Percentiles rank a stretch among this genome's conserved stretches.
Evolutionary conservation across 257 asterid genomes (phyloP).

Genomic region (Capsicum baccatum): DNA sequence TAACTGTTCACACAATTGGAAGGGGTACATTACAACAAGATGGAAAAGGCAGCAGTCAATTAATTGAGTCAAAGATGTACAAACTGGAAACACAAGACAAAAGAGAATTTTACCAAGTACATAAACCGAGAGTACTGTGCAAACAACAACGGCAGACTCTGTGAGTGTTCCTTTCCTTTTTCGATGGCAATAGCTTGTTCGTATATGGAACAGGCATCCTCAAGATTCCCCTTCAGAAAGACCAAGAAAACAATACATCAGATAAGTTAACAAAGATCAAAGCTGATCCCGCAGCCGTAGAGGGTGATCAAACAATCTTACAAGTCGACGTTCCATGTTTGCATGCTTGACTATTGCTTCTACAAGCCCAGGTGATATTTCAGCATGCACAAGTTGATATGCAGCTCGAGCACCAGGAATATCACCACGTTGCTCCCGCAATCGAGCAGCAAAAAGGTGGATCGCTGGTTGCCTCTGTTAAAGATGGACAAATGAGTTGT

Average conservation of each 20-base stretch:
- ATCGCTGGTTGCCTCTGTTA: conserved; percentile 96
- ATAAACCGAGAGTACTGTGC: conserved; percentile 94
- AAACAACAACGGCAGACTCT: conserved; percentile 75
- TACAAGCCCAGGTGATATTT: conserved; percentile 93
- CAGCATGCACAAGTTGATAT: conserved; percentile 89
- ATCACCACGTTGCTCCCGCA: conserved; percentile 85
- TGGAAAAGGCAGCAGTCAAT: conserved; percentile 19
- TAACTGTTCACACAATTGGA: neutral
- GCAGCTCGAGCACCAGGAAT: conserved; percentile 90
- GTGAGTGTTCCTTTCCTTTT: conserved; percentile 95
- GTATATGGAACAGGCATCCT: conserved; percentile 80
- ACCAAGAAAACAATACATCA: conserved; percentile 26
- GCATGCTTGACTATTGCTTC: conserved; percentile 96
- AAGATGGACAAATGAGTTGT: conserved; percentile 18
- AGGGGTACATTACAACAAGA: conserved; percentile 18
- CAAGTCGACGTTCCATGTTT: conserved; percentile 91
- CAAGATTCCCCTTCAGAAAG: conserved; percentile 73
- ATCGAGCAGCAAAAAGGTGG: conserved; percentile 90
- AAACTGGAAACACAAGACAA: conserved; percentile 11
- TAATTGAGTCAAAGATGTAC: conserved; percentile 11
- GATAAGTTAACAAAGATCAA: conserved; percentile 14
- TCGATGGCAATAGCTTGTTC: conserved; percentile 95
- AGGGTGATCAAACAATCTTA: conserved; percentile 45
- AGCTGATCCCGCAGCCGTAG: neutral
- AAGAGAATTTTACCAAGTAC: conserved; percentile 59